Evolutionary conservation across 495 filamentous ascomycete species (phyloP), one percentile per base, ranked within the genome.

Genomic region (Hapsidospora chrysogenum): DNA sequence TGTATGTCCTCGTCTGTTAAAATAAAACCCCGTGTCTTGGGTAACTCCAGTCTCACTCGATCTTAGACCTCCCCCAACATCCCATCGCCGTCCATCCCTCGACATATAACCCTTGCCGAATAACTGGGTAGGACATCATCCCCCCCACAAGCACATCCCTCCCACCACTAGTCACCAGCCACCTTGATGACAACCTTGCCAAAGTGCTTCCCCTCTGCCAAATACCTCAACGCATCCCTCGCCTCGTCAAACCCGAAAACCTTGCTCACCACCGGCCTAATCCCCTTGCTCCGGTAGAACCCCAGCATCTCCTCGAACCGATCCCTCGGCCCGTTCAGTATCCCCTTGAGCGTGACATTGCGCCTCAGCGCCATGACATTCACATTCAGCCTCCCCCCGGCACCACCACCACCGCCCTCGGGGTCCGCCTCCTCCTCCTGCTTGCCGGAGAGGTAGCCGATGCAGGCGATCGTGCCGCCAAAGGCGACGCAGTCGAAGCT

Each of bases 121-220:
- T n/a, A n/a, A n/a, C n/a, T n/a, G n/a, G n/a, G n/a, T n/a, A n/a
- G n/a, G n/a, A n/a, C n/a, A n/a, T n/a, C n/a, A n/a, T n/a, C n/a
- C n/a, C n/a, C n/a, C n/a, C n/a, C n/a, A n/a, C n/a, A n/a, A n/a
- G n/a, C n/a, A n/a, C n/a, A n/a, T n/a, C n/a, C n/a, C n/a, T n/a
- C n/a, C n/a, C n/a, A n/a, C n/a, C n/a, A 26, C 11, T 11, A 28
- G 13, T 6, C 11, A 9, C 17, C 4, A 9, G 11, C 14, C 9
- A 60, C 36, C 40, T 47, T 52, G 26, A 66, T 48, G 17, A 64
- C 51, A 29, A 65, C 54, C 54, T 66, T 65, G 29, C 63, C 61
- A 42, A 66, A 52, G 50, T 66, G 54, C 22, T 43, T 43, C 2
- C 58, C 58, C 3, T 41, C 42, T 22, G 43, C 56, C 33, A 70